phyloP scores from a whole-genome alignment of 2,329 filamentous ascomycete genomes.

The Herpotrichia juniperi region DNA sequence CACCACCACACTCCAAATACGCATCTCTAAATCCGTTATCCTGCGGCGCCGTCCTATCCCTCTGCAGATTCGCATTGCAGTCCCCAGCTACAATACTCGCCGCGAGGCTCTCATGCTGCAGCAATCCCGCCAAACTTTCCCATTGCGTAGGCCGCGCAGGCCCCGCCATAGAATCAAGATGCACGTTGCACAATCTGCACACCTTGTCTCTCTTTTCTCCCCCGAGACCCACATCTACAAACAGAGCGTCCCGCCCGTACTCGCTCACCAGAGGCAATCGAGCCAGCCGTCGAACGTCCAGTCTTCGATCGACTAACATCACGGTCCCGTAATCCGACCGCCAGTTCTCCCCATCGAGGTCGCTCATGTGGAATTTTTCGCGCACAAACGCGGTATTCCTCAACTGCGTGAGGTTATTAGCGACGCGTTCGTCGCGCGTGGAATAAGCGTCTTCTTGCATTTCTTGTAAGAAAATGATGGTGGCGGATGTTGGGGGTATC shows the following conservation, averaged over 20 bases:
- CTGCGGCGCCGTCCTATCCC: constrained; percentile 54
- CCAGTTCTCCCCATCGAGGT: constrained; percentile 53
- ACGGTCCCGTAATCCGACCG: constrained; percentile 57
- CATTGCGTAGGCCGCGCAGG: constrained; percentile 55
- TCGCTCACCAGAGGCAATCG: constrained; percentile 56
- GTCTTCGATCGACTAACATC: constrained; percentile 55
- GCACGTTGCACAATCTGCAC: constrained; percentile 60
- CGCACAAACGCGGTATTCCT: constrained; percentile 51
- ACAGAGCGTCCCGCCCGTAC: constrained; percentile 61
- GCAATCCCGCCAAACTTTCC: constrained; percentile 48
- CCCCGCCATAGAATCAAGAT: constrained; percentile 58
- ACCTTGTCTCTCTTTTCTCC: constrained; percentile 17
- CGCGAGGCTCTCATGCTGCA: constrained; percentile 45
- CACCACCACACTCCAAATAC: constrained; percentile 57
- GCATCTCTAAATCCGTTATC: constrained; percentile 59
- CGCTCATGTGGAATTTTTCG: constrained; percentile 55
- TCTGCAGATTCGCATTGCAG: constrained; percentile 62
- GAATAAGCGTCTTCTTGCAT: constrained; percentile 45
- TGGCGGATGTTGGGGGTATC: constrained; percentile 25
- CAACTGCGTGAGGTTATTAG: constrained; percentile 18
- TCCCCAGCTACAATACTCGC: constrained; percentile 59
- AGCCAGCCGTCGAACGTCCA: constrained; percentile 52
- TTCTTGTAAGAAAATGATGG: constrained; percentile 59
- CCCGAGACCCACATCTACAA: constrained; percentile 53
- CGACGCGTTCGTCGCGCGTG: constrained; percentile 31